A percentile compares a stretch with the other conserved stretches of the same genome.
Conservation (phyloP, 495 filamentous ascomycete genomes). For the Entonaema liquescens region DNA sequence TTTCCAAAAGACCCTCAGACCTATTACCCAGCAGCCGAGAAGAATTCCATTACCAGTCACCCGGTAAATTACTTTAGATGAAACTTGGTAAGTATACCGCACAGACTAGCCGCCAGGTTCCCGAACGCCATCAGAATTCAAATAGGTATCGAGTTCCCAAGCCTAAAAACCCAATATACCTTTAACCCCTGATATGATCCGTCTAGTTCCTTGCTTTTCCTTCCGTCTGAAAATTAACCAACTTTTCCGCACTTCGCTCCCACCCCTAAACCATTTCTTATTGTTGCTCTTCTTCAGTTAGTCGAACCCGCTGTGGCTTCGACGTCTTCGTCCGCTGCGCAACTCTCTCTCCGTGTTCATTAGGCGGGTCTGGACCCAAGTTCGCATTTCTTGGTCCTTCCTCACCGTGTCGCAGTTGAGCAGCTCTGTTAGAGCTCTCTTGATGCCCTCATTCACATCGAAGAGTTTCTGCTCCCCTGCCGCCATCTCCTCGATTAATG, state of each 20-base stretch:
- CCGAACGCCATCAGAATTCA: conserved; percentile 33
- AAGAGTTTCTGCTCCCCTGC: conserved; percentile 63
- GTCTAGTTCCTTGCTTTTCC: conserved; percentile 20
- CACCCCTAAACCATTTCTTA: background rate
- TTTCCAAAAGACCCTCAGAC: background rate
- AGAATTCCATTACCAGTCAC: background rate
- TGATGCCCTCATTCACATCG: conserved; percentile 71
- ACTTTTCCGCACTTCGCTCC: conserved; percentile 1
- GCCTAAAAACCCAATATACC: conserved; percentile 8
- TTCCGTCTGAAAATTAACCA: conserved; percentile 15
- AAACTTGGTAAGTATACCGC: background rate
- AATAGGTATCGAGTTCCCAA: conserved; percentile 41
- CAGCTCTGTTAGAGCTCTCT: conserved; percentile 69
- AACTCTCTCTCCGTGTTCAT: conserved; percentile 72
- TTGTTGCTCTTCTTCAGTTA: conserved; percentile 6
- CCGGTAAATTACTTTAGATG: background rate
- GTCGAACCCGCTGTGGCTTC: conserved; percentile 46
- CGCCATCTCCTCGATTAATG: conserved; percentile 53
- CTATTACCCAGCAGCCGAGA: background rate
- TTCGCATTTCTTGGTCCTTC: conserved; percentile 62
- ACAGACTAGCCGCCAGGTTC: background rate
- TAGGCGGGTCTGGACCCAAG: conserved; percentile 68
- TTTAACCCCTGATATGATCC: conserved; percentile 2
- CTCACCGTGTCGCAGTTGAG: conserved; percentile 69
- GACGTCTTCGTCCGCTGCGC: conserved; percentile 53